phyloP scores from a whole-genome alignment of 805 yeast genomes.

The Candida namnaoensis region DNA sequence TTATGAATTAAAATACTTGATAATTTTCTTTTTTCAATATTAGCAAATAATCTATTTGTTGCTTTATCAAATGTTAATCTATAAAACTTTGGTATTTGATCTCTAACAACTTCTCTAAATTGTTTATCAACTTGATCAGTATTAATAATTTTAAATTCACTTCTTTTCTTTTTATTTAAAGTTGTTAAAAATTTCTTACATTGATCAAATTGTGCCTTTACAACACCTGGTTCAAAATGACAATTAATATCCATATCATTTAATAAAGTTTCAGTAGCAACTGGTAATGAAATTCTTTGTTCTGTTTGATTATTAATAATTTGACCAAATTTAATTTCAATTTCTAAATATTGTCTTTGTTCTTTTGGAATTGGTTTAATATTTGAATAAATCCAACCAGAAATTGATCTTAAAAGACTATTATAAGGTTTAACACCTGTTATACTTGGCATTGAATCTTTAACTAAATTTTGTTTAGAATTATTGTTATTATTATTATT shows the following conservation, averaged over 20 bases:
- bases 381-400: conserved; percentile 86
- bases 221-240: conserved; percentile 57
- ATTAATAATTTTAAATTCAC: conserved; percentile 50
- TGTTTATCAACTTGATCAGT: conserved; percentile 56
- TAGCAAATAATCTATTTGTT: conserved; percentile 59
- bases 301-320: conserved; percentile 58
- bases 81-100: conserved; percentile 54
- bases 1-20: conserved; percentile 63
- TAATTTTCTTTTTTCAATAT: conserved; percentile 67
- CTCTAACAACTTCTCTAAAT: conserved; percentile 52
- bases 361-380: conserved; percentile 53
- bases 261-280: conserved; percentile 58
- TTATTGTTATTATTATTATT: conserved; percentile 11
- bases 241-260: conserved; percentile 41
- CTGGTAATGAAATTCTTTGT: conserved; percentile 53
- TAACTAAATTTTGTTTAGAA: conserved; percentile 8
- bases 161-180: conserved; percentile 40
- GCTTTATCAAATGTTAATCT: conserved; percentile 61
- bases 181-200: conserved; percentile 45
- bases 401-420: conserved; percentile 70
- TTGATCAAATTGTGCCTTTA: conserved; percentile 51
- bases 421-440: conserved; percentile 74
- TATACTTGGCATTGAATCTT: conserved; percentile 41
- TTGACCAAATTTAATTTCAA: conserved; percentile 69
- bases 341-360: conserved; percentile 25